Evolutionary conservation across 805 yeast genomes (phyloP), one percentile per base, ranked within the genome.

Genomic region (Ogataea chonburiensis): DNA sequence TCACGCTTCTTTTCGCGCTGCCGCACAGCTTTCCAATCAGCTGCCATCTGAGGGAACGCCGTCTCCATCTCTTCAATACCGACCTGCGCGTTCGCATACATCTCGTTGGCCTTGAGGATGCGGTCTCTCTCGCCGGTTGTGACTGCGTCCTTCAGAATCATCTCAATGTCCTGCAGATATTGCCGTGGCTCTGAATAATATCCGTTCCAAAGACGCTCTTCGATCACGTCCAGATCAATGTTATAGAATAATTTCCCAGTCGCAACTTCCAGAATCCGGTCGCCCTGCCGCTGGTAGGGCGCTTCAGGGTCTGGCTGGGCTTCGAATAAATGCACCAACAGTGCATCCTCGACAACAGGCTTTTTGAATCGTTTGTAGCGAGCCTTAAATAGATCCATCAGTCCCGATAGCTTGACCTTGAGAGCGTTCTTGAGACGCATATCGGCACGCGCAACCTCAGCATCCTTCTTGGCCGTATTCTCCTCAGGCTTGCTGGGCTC

Each of bases 191-290:
- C 96, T 24, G 86, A 81, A 54, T 93, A 93, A 59, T 64, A 93
- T 0, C 98, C 98, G 60, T 93, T 93, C 98, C 98, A 93, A 37
- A 93, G 63, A 40, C 98, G 71, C 56, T 93, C 98, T 55, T 93
- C 98, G 21, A 93, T 77, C 12, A 88, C 81, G 54, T 93, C 98
- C 37, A 93, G 66, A 53, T 93, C 98, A 85, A 93, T 93, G 50
- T 93, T 93, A 64, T 70, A 73, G 54, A 70, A 91, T 46, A 68
- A 71, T 38, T 75, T 76, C 3, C 93, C 94, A 0, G 95, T 82
- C 0, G 79, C 61, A 8, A 75, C 68, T 52, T 93, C 97, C n/a
- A 79, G 61, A 48, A 93, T 86, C 91, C 78, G 83, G 45, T 85
- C 79, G 26, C 77, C 79, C 41, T 73, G 75, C 42, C 72, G 75